phyloP scores from a whole-genome alignment of 108 stramenopile genomes.

The Nitzschia inconspicua region DNA sequence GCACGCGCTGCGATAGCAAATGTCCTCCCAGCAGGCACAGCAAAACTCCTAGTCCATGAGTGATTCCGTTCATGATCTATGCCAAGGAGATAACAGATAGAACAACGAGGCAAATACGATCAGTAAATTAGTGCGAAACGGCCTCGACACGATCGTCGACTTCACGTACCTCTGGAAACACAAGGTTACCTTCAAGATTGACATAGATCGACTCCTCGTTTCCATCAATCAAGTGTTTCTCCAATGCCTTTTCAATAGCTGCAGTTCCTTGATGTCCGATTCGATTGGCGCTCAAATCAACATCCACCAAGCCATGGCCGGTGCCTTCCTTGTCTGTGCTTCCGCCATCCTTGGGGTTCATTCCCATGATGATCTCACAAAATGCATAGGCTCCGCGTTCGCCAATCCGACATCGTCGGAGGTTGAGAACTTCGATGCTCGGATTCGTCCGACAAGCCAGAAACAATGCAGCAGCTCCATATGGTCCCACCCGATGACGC shows the following conservation, averaged over 20 bases:
- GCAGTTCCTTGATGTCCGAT: conserved; percentile 67
- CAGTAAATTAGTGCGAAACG: background rate
- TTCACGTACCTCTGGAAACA: conserved; percentile 67
- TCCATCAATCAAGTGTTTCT: conserved; percentile 18
- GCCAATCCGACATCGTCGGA: conserved; percentile 70
- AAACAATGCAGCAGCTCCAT: conserved; percentile 71
- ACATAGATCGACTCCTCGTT: conserved; percentile 23
- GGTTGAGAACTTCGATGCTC: conserved; percentile 34
- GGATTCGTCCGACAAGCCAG: conserved; percentile 51
- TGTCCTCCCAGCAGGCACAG: conserved; percentile 66
- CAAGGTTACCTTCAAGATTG: conserved; percentile 74
- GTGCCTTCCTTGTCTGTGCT: background rate
- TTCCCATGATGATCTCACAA: conserved; percentile 30
- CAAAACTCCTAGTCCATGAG: conserved; percentile 91
- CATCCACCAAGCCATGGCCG: conserved; percentile 33
- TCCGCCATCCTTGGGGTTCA: conserved; percentile 1
- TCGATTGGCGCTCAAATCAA: conserved; percentile 62
- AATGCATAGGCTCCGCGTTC: conserved; percentile 75
- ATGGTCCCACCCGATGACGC: conserved; percentile 74
- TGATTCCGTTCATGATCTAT: conserved; percentile 91
- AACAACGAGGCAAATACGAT: background rate
- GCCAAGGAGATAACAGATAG: conserved; percentile 1
- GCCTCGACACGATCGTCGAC: background rate
- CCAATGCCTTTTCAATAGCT: conserved; percentile 53
- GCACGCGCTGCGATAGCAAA: conserved; percentile 49